Evolutionary conservation across 2,329 filamentous ascomycete species (phyloP), one percentile per base, ranked within the genome.

Genomic region (Juglanconis sp.): DNA sequence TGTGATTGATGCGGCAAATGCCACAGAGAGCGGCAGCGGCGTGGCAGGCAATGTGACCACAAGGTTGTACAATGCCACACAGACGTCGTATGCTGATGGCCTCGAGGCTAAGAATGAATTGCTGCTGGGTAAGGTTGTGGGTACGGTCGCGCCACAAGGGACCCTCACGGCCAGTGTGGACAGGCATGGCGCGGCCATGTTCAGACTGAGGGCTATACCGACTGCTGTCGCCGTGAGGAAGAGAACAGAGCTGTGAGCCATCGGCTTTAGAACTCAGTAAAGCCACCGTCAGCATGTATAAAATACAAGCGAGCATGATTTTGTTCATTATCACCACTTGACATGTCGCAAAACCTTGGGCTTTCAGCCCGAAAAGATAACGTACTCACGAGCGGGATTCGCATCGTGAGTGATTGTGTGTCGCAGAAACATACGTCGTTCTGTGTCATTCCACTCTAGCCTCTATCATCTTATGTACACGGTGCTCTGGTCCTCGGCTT

Each of bases 171-270:
- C 79, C 1, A 69, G 72, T 55, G 76, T 85, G 5, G 70, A 74
- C 9, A 71, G 77, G 35, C 81, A 83, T 70, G 79, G 78, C 0
- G 77, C 79, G n/a, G 76, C 74, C n/a, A 71, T 82, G 69, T 81
- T 77, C 66, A 73, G 81, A 61, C 66, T 83, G 64, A 72, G 79
- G 54, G 67, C 69, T 24, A 59, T 72, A 47, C 65, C 64, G n/a
- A 66, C 64, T 13, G 63, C 53, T 17, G 52, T 34, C 24, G 24
- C 24, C n/a, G 40, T 65, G 65, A 71, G 70, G 64, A 76, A 75
- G 68, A 73, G 73, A 57, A 76, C 79, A 66, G 78, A 81, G 68
- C 66, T 81, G 65, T 80, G 50, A 66, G 24, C 11, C 24, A 35
- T 49, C 46, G 35, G 49, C 10, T 5, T 30, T 48, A 6, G 24